Evolutionary conservation across 1,139 yeast genomes (phyloP), one percentile per base, ranked within the genome.

Genomic region (Blastobotrys ciferrii): DNA sequence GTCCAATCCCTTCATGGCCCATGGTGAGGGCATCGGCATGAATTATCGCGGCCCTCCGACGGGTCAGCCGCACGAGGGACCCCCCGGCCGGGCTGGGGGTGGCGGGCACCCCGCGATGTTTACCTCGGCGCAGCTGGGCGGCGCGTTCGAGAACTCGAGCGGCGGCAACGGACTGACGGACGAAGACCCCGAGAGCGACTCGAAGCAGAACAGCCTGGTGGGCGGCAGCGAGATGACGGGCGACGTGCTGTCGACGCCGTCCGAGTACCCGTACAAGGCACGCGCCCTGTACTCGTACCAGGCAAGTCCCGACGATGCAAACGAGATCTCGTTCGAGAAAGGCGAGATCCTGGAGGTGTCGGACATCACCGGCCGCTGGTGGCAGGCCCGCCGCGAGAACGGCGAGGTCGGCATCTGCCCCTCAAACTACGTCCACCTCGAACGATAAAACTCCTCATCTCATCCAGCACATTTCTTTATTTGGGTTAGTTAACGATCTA

Each of bases 381-480:
- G 98, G 98, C 96, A 89, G 69, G 98, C 96, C 32, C 81, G 87
- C 64, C 80, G 91, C 63, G 76, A 84, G 15, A 84, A 81, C 59
- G 98, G 98, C 43, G 95, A 89, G 66, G 87, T 88, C 46, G 98
- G 98, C 59, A 92, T 92, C 59, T 91, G 96, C 68, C 98, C 98
- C 46, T 85, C 95, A 57, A 92, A 92, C 67, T 92, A 92, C 63
- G 94, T 91, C 45, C 86, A 87, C 64, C 72, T 88, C 58, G 70
- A 84, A 18, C 39, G 46, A 15, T 47, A 43, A 13, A 55, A 5
- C 4, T 15, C 3, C n/a, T 14, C 20, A 17, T 17, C 12, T 7
- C 35, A 12, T n/a, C 15, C 13, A 7, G n/a, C n/a, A n/a, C n/a
- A n/a, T n/a, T n/a, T n/a, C n/a, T n/a, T n/a, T n/a, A n/a, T n/a